These are phyloP conservation scores for Emmonsiellopsis sp. DNA, from an alignment of 2,329 filamentous ascomycete species.

Conservation along the genomic window DNA sequence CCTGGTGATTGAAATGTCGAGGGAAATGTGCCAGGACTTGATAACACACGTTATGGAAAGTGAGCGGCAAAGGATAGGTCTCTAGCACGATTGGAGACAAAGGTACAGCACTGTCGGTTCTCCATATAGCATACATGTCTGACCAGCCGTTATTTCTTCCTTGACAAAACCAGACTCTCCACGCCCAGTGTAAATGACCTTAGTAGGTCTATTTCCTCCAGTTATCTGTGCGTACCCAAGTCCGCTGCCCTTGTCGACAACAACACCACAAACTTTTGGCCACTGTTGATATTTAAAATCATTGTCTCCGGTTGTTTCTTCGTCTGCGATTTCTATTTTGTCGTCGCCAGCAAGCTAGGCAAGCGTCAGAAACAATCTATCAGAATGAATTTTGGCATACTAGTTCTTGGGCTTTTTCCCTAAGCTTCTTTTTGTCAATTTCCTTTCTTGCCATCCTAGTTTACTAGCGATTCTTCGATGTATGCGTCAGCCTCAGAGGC, in stretches of 20 bases:
- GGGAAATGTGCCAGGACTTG: neutral
- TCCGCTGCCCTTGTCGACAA: conserved; percentile 7
- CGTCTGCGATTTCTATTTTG: neutral
- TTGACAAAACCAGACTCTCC: conserved; percentile 1
- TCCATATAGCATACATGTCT: conserved; percentile 8
- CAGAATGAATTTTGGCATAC: neutral
- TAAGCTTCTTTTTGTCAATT: neutral
- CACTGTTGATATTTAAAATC: conserved; percentile 7
- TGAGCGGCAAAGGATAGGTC: neutral
- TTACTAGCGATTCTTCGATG: too few species aligned
- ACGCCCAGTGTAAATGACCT: neutral
- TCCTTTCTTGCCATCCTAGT: neutral
- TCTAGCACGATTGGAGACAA: neutral
- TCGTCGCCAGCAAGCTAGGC: neutral
- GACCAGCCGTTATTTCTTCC: conserved; percentile 2
- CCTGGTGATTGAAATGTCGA: neutral
- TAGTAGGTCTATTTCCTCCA: neutral
- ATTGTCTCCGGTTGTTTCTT: conserved; percentile 5
- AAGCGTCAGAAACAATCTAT: neutral
- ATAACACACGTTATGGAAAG: neutral
- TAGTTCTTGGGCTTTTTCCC: neutral
- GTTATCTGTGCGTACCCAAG: conserved; percentile 4
- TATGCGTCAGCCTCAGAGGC: too few species aligned
- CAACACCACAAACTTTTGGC: conserved; percentile 4
- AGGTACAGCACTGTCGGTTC: conserved; percentile 6